Evolutionary conservation across 805 yeast species (phyloP).

Genomic region (Saccharomycopsis sp.): DNA sequence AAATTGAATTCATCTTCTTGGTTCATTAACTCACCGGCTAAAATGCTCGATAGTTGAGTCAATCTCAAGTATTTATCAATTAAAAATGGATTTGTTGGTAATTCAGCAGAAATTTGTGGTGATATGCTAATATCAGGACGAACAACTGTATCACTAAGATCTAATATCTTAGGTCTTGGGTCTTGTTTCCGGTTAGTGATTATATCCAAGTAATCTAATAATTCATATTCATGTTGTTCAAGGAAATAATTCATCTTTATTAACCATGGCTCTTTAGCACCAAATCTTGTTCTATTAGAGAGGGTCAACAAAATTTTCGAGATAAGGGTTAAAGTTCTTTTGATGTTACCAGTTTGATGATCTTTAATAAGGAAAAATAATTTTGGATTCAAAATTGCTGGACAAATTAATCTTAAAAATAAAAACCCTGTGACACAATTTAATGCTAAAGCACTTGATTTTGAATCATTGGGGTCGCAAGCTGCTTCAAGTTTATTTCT

Average conservation of each 20-base stretch:
- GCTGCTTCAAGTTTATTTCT: constrained; percentile 59
- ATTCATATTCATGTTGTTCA: constrained; percentile 45
- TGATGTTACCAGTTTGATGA: constrained; percentile 65
- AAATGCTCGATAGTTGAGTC: constrained; percentile 47
- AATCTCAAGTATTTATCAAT: constrained; percentile 60
- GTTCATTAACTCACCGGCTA: constrained; percentile 27
- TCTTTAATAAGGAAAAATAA: constrained; percentile 63
- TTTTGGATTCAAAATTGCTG: constrained; percentile 87
- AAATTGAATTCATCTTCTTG: constrained; percentile 22
- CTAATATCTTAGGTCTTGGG: constrained; percentile 50
- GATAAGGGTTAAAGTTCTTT: constrained; percentile 71
- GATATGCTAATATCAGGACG: constrained; percentile 51
- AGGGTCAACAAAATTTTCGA: constrained; percentile 76
- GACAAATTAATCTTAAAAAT: constrained; percentile 80
- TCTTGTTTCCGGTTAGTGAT: constrained; percentile 66
- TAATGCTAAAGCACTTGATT: constrained; percentile 34
- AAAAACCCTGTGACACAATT: constrained; percentile 80
- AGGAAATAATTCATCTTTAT: constrained; percentile 64
- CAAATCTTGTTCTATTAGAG: constrained; percentile 69
- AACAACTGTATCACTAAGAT: constrained; percentile 48
- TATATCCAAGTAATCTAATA: constrained; percentile 62
- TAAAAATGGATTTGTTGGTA: constrained; percentile 62
- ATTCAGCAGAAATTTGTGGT: constrained; percentile 44
- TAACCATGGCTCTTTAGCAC: constrained; percentile 80
- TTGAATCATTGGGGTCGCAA: constrained; percentile 45